These are phyloP conservation scores for Stagonosporopsis tanaceti DNA, from an alignment of 2,329 filamentous ascomycete genomes.

Conservation along the genomic window DNA sequence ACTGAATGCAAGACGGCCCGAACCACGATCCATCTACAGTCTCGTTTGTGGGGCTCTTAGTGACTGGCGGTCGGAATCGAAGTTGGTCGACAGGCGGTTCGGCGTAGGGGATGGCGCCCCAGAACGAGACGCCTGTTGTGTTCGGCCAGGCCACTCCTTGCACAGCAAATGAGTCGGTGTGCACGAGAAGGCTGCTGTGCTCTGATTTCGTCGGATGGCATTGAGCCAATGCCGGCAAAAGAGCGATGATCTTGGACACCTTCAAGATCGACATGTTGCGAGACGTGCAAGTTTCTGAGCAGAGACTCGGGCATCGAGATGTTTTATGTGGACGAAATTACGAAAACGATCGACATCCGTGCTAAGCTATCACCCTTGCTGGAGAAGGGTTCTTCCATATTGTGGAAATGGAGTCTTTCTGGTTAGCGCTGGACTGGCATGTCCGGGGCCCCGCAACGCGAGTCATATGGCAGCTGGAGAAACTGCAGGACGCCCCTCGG, in stretches of 20 bases:
- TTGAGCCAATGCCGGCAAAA: neutral
- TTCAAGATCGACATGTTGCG: neutral
- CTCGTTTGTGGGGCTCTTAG: neutral
- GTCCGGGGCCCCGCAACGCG: constrained; percentile 23
- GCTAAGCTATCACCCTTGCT: constrained; percentile 12
- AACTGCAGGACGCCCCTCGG: neutral
- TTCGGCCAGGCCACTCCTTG: constrained; percentile 29
- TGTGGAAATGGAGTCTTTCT: neutral
- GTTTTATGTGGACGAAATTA: neutral
- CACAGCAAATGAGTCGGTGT: constrained; percentile 29
- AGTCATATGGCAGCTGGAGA: constrained; percentile 1
- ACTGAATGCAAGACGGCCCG: constrained; percentile 1
- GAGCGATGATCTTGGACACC: neutral
- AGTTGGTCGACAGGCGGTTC: neutral
- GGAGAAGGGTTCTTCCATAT: constrained; percentile 18
- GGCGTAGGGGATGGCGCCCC: neutral
- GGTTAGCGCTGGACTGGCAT: constrained; percentile 11
- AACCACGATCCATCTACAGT: constrained; percentile 5
- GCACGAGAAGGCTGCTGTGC: constrained; percentile 22
- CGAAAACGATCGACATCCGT: neutral
- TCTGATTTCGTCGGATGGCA: neutral
- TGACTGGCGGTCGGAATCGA: constrained; percentile 4
- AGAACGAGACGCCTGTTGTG: constrained; percentile 30
- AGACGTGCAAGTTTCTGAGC: neutral
- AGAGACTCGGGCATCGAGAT: neutral